Conservation (phyloP, 1,284 basidiomycete genomes). For the Ceratobasidium sp. region DNA sequence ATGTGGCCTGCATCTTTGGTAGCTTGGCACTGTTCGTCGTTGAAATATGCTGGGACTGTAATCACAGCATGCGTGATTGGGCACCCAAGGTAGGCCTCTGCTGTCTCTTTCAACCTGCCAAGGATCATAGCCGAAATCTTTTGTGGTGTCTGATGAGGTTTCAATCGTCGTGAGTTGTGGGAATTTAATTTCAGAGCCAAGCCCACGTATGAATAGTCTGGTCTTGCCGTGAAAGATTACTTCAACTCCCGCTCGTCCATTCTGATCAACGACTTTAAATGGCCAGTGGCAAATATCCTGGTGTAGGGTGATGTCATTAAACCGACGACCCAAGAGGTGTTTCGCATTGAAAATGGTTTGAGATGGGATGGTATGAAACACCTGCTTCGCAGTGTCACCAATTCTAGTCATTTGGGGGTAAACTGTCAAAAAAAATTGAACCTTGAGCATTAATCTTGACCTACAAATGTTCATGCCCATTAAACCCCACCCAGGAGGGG, state of each 20-base stretch:
- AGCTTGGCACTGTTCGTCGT: conserved; percentile 71
- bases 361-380: conserved; percentile 48
- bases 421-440: no score
- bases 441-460: conserved; percentile 5
- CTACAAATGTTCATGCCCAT: conserved; percentile 36
- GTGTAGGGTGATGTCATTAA: conserved; percentile 57
- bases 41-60: conserved; percentile 71
- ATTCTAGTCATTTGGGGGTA: no score
- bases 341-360: conserved; percentile 70
- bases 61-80: conserved; percentile 71
- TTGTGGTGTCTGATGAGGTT: background rate
- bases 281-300: conserved; percentile 62
- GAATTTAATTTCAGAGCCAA: no score
- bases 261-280: conserved; percentile 64
- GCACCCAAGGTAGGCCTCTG: conserved; percentile 69
- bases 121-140: background rate
- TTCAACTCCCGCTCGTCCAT: conserved; percentile 57
- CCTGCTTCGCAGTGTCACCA: background rate
- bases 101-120: conserved; percentile 71
- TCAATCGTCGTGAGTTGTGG: no score
- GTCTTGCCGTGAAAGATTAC: conserved; percentile 66
- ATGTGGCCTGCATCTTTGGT: conserved; percentile 72
- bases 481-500: conserved; percentile 57
- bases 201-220: conserved; percentile 62
- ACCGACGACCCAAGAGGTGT: conserved; percentile 64